Base-by-base conservation (phyloP, 2,329 filamentous ascomycete genomes). In the Clonostachys rhizophaga region DNA sequence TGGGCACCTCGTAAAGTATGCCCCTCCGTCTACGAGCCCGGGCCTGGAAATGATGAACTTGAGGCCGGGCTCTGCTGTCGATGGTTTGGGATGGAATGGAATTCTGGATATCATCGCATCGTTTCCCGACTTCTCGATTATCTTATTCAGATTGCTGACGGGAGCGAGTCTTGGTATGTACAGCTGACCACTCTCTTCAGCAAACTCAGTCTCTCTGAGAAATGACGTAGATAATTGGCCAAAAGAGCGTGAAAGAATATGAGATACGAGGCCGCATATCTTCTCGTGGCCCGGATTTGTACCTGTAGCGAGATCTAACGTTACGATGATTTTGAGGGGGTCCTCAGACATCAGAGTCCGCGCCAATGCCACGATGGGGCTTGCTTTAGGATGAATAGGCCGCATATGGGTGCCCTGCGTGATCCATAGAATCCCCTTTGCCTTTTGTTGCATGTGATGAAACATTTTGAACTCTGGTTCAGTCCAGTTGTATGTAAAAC, bases 321-420 rank as follows among this genome's bases (percentile, higher is more conserved):
- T 71, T 11, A 69, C 58, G 14, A 78, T 61, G 1, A 51, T 58
- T 52, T 67, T 75, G 16, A 66, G 61, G 1, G 67, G 60, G 49
- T 76, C 69, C 42, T 79, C 76, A 0, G 76, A 79, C 42, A 71
- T 66, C 9, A 79, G 58, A 0, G 73, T 72, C 17, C 76, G 65
- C 2, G 71, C 66, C 14, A 79, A 56, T 2, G 69, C 74, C n/a
- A 72, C 55, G 17, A 76, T 64, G 0, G 69, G 62, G 3, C 73
- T 62, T 12, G 62, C 58, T 20, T 55, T 54, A 0, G 74, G 72
- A 14, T 61, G 63, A 37, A 34, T 43, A 13, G 56, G 58, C 40
- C 50, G 61, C 60, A 56, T 66, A 33, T 72, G 67, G 2, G 69
- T 71, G 5, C 69, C 69, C 1, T 60, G 58, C 1, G 73, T 73